phyloP scores from a whole-genome alignment of 1,284 basidiomycete genomes.

The Rhodotorula sp. region DNA sequence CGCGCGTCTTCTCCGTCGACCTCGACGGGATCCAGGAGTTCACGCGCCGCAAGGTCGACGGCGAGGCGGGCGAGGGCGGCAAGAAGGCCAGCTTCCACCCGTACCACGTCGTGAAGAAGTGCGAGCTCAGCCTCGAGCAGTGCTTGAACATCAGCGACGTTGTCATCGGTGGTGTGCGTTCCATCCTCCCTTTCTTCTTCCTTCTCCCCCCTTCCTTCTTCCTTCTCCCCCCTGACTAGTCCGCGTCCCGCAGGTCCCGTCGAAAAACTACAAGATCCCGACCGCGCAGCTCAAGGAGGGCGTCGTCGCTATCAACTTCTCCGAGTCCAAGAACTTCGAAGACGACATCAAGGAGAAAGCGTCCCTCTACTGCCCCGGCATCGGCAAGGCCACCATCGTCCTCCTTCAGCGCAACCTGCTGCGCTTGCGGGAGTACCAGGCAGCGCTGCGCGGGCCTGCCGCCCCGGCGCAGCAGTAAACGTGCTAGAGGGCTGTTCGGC shows the following conservation, averaged over 20 bases:
- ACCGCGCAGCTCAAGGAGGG: slow-evolving; percentile 90
- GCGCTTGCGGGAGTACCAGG: slow-evolving; percentile 34
- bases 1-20: slow-evolving; percentile 90
- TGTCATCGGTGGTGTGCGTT: slow-evolving; percentile 77
- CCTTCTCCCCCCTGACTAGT: neutral
- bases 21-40: slow-evolving; percentile 82
- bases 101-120: slow-evolving; percentile 75
- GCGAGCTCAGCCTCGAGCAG: slow-evolving; percentile 66
- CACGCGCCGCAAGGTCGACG: slow-evolving; percentile 46
- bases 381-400: slow-evolving; percentile 94
- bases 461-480: neutral
- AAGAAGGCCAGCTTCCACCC: slow-evolving; percentile 65
- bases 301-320: slow-evolving; percentile 88
- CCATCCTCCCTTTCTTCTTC: neutral
- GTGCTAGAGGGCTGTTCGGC: too few species aligned
- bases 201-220: neutral
- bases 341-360: slow-evolving; percentile 88
- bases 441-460: neutral
- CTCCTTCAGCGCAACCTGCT: slow-evolving; percentile 94
- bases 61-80: slow-evolving; percentile 41
- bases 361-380: slow-evolving; percentile 86
- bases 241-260: slow-evolving; percentile 57
- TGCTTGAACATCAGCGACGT: slow-evolving; percentile 81
- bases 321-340: slow-evolving; percentile 96
- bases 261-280: slow-evolving; percentile 81